Evolutionary conservation across 2,329 filamentous ascomycete species (phyloP), one percentile per base, ranked within the genome.

Genomic region (Erysiphe pulchra): DNA sequence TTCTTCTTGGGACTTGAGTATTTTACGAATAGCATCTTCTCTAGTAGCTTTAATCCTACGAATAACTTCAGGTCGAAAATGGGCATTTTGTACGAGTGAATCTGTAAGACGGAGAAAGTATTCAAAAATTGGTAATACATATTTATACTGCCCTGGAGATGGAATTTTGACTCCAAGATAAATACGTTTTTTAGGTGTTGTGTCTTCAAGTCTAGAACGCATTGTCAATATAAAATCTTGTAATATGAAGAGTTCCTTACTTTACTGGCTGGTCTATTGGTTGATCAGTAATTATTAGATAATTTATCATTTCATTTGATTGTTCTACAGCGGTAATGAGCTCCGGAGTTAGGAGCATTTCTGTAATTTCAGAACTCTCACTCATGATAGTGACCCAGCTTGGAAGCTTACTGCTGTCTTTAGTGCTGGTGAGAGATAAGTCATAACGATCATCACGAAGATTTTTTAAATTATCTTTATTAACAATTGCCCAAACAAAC

Each of bases 401-500:
- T 32, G 90, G 87, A 32, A 98, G 74, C 68, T 92, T 94, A 46
- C 79, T 60, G 63, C 86, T 75, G 57, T 98, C 90, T 70, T 92
- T 93, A 59, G 87, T 94, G 52, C 77, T 76, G 38, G 90, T 94
- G 53, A 98, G 72, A 45, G 83, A 92, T 46, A 94, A 67, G 60
- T 98, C 90, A 64, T 94, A 98, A 55, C 90, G 81, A 51, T 93
- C 84, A 42, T 93, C 81, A 50, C 90, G 80, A 55, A 93, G 71
- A 56, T 74, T 68, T 66, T 82, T 83, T 87, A 98, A 95, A 60
- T 71, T 65, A 55, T 85, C 78, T 73, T 98, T 98, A 71, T 95
- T 84, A 50, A 95, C 86, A 53, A 98, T 63, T 44, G 85, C 87
- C 73, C 81, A 95, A 51, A 98, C 87, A 56, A 95, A 98, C 40